Evolutionary conservation across 495 filamentous ascomycete genomes (phyloP), one percentile per base, ranked within the genome.

Genomic region (Podospora pseudopauciseta): DNA sequence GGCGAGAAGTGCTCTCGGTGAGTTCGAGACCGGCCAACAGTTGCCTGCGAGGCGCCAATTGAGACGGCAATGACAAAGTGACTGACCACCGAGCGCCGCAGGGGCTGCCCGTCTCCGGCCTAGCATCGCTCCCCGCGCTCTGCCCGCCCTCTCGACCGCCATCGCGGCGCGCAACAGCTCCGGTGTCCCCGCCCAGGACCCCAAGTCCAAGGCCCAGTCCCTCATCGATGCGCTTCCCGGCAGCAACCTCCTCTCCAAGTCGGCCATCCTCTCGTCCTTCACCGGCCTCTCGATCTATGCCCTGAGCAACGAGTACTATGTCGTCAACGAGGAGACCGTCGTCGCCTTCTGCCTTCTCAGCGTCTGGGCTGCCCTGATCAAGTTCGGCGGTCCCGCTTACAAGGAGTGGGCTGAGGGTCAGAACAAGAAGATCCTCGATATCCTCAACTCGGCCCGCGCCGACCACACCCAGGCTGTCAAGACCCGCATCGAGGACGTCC

Each of bases 291-390:
- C 92, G 72, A 86, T 97, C 75, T 95, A 93, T 76, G 96, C 95
- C 76, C 93, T 99, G 84, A 94, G 91, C 89, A 99, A 97, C 83
- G 96, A 99, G 85, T 90, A 98, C 84, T 99, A 97, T 81, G 92
- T 99, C 79, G 85, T 99, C 80, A 99, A 98, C 83, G 94, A 98
- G 85, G 96, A 99, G 85, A 87, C 93, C 67, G 89, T 99, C 74
- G 91, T 96, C 73, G 90, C 91, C 65, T 85, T 99, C 83, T 92
- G 88, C 78, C 83, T 97, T 68, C 83, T 98, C 74, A 92, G 88
- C 75, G 90, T 97, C 69, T 97, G 96, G 88, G 90, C 82, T 74
- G 92, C 88, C 64, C 85, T 97, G 72, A 92, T 87, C 79, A 93
- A 96, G 82, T 98, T 91, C 79, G 93, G 89, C 75, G 95, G 94